Base-by-base conservation (phyloP, 2,329 filamentous ascomycete species). In the Elsinoe arachidis region DNA sequence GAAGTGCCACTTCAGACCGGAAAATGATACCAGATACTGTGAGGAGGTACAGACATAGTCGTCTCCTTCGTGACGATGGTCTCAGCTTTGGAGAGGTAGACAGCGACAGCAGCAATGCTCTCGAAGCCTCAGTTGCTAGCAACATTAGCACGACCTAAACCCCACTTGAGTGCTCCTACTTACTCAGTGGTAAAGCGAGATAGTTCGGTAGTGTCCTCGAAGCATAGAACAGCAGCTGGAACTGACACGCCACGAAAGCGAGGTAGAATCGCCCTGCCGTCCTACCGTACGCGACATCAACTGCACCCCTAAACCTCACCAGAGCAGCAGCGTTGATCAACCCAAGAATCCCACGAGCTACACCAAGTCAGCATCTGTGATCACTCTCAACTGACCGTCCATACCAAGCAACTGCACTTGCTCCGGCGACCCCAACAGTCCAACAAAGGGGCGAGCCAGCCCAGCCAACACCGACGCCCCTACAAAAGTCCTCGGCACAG, bases 121-220 rank as follows among this genome's bases (percentile, higher is more conserved):
- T 69, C 47, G 82, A 75, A 5, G 87, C 85, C 44, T 87, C 67
- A 0, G 85, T 90, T 57, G 85, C 87, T 60, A 9, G 34, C 2
- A 15, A 10, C 5, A 52, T 58, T 33, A 88, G 61, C 43, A 23
- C 26, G 41, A 21, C 30, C 15, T 26, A 34, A 10, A 19, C 4
- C 21, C 19, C 11, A 53, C 14, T 49, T 14, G 9, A 26, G 4
- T 17, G 10, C 23, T 15, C 5, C 33, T 4, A 78, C 85, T 72
- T 76, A 92, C 86, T 89, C 59, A 96, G 74, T 9, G 84, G 82
- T 74, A 97, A 93, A 17, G 93, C 91, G 73, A 96, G 95, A 87
- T 95, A 96, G 70, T 99, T 99, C 1, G 93, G 93, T 62, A 99
- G 74, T 2, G 90, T 93, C 60, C 93, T 80, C 14, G 90, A 93